Evolutionary conservation across 257 asterid species (phyloP).

Genomic region (Haberlea rhodopensis): DNA sequence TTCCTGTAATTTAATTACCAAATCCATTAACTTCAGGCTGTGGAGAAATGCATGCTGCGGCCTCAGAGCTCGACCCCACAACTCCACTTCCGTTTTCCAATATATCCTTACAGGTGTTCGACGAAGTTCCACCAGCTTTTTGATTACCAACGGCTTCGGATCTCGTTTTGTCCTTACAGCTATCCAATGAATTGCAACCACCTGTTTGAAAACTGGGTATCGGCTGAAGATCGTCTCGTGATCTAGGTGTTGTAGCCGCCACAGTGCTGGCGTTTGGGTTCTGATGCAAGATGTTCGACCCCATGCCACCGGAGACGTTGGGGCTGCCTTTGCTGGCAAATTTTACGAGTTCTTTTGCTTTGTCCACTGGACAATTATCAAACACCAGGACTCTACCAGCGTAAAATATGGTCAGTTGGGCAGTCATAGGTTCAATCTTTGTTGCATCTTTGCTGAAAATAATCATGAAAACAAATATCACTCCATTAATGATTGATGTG

Average conservation of each 20-base stretch:
- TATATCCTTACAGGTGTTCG: conserved; percentile 23
- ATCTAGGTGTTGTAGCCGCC: not conserved
- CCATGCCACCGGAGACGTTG: conserved; percentile 29
- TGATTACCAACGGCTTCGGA: not conserved
- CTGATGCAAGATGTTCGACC: conserved; percentile 23
- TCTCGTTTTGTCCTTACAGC: conserved; percentile 22
- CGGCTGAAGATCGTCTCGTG: conserved; percentile 31
- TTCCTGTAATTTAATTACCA: conserved; percentile 27
- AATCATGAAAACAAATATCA: not conserved
- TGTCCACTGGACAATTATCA: conserved; percentile 53
- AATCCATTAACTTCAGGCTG: conserved; percentile 38
- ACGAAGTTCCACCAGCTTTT: conserved; percentile 28
- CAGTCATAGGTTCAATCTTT: conserved; percentile 31
- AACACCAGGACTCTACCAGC: conserved; percentile 60
- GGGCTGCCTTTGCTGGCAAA: conserved; percentile 51
- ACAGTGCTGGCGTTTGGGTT: conserved; percentile 15
- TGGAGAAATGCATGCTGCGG: not conserved
- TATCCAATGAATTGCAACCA: conserved; percentile 24
- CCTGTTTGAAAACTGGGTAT: conserved; percentile 16
- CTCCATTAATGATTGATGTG: not conserved
- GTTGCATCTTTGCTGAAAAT: conserved; percentile 41
- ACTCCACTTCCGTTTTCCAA: conserved; percentile 10
- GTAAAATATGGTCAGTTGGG: conserved; percentile 73
- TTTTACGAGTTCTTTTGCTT: conserved; percentile 45
- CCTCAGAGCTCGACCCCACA: conserved; percentile 6